A percentile compares a stretch with the other conserved stretches of the same genome.
Evolutionary conservation across 164 flowering plant species (phyloP).

Genomic region (Magnolia sinica): DNA sequence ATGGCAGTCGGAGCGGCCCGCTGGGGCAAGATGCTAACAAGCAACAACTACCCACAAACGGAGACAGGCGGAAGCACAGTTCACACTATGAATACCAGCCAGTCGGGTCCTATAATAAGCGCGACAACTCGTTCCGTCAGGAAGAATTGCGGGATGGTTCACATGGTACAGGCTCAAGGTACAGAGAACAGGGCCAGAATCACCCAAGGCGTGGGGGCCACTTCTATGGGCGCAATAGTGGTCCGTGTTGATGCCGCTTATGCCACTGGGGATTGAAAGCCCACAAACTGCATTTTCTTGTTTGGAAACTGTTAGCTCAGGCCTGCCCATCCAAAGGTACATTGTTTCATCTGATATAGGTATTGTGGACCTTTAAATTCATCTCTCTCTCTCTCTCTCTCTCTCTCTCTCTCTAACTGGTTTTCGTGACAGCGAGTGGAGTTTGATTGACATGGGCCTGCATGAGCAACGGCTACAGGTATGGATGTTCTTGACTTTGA

Average conservation of each 20-base stretch:
- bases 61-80: constrained; percentile 53
- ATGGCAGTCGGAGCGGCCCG: constrained; percentile 49
- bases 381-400: background rate
- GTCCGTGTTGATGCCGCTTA: constrained; percentile 32
- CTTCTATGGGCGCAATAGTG: constrained; percentile 38
- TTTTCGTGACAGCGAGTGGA: background rate
- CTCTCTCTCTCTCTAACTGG: background rate
- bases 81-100: constrained; percentile 78
- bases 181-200: constrained; percentile 56
- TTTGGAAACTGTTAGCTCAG: background rate
- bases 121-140: background rate
- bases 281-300: background rate
- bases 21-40: constrained; percentile 42
- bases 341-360: background rate
- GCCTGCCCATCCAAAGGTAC: constrained; percentile 6
- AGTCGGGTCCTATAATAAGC: constrained; percentile 42
- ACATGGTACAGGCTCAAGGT: constrained; percentile 35
- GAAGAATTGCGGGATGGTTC: constrained; percentile 32
- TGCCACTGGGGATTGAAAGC: constrained; percentile 22
- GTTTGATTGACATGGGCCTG: background rate
- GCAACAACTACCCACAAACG: constrained; percentile 36
- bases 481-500: constrained; percentile 11
- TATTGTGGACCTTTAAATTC: background rate
- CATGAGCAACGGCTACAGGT: constrained; percentile 6
- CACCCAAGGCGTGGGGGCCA: constrained; percentile 61